Conservation (phyloP, 495 filamentous ascomycete genomes). For the Ascodesmis nigricans region DNA sequence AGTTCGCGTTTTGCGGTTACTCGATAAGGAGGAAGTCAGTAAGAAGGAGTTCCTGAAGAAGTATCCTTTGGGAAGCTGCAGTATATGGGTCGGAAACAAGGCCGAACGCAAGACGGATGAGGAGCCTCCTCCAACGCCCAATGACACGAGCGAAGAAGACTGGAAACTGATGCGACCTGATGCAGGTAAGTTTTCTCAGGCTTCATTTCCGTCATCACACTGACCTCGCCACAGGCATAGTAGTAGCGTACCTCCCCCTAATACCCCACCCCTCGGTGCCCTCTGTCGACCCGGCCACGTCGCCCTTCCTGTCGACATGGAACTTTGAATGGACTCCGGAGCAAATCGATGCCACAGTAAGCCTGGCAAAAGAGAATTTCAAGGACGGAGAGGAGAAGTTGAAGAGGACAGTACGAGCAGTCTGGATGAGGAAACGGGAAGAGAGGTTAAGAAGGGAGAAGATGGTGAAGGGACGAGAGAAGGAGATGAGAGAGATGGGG, state of each 20-base stretch:
- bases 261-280: conserved; percentile 57
- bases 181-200: conserved; percentile 32
- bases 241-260: conserved; percentile 79
- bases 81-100: conserved; percentile 77
- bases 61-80: conserved; percentile 64
- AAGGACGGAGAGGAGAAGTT: conserved; percentile 54
- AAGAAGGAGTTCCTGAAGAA: conserved; percentile 23
- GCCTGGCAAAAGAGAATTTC: conserved; percentile 70
- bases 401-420: conserved; percentile 56
- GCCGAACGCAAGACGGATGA: conserved; percentile 38
- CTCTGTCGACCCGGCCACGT: conserved; percentile 55
- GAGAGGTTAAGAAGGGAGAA: conserved; percentile 37
- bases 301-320: conserved; percentile 84
- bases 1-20: too few species aligned
- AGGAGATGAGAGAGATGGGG: conserved; percentile 25
- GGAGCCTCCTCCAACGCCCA: conserved; percentile 35
- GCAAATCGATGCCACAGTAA: conserved; percentile 60
- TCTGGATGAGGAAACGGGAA: conserved; percentile 77
- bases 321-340: conserved; percentile 86
- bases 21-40: conserved; percentile 10
- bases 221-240: conserved; percentile 27
- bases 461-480: conserved; percentile 24
- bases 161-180: conserved; percentile 54
- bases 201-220: conserved; percentile 1
- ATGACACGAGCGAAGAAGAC: conserved; percentile 38